These are phyloP conservation scores for Megacollybia marginata DNA, from an alignment of 768 basidiomycete genomes.

Conservation along the genomic window DNA sequence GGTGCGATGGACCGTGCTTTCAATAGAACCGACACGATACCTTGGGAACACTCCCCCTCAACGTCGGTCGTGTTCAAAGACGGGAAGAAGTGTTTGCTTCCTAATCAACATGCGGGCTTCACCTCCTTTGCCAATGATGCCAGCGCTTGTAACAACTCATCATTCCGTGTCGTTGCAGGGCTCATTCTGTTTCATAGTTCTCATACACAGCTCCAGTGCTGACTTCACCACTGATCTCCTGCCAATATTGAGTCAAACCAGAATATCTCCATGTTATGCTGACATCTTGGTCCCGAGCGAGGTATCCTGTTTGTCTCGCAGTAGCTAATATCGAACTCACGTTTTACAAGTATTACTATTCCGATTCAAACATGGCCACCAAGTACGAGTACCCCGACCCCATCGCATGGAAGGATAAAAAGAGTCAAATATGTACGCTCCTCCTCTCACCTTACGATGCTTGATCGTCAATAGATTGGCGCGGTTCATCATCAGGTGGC, in stretches of 20 bases:
- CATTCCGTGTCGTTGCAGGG: not conserved
- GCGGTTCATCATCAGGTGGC: not conserved
- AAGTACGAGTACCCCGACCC: not conserved
- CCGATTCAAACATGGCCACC: not conserved
- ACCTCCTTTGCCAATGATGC: not conserved
- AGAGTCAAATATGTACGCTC: not conserved
- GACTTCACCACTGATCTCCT: slow-evolving; percentile 11
- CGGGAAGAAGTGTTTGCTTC: not conserved
- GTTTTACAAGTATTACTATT: not conserved
- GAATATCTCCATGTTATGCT: slow-evolving; percentile 9
- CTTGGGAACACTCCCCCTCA: not conserved
- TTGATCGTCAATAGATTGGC: not conserved
- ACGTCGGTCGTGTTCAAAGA: not conserved
- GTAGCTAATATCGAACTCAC: not conserved
- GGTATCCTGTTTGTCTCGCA: not conserved
- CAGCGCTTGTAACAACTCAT: not conserved
- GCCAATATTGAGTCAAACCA: slow-evolving; percentile 9
- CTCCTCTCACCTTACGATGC: not conserved
- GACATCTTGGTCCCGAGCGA: slow-evolving; percentile 9
- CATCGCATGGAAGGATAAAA: not conserved
- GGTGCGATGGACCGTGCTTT: not conserved
- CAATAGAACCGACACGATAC: not conserved
- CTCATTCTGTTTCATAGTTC: slow-evolving; percentile 1
- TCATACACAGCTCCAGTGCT: slow-evolving; percentile 8
- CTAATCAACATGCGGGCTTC: not conserved